Conservation (phyloP, 129 eudicot species). For the Flaveria linearis region DNA sequence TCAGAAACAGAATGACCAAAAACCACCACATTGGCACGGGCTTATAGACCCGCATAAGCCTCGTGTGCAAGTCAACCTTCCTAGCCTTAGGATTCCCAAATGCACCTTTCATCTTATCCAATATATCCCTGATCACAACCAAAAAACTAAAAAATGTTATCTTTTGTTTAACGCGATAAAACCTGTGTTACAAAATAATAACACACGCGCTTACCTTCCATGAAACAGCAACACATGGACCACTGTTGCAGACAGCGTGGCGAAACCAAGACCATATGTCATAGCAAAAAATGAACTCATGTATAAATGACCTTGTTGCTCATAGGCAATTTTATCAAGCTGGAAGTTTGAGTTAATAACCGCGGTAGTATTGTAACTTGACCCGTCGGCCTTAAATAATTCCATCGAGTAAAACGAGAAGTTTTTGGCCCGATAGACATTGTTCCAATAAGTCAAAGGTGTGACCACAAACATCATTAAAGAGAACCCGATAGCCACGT, state of each 20-base stretch:
- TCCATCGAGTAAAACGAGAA: conserved; percentile 54
- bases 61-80: conserved; percentile 60
- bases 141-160: neutral
- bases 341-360: conserved; percentile 47
- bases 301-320: conserved; percentile 43
- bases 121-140: conserved; percentile 47
- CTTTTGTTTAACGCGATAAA: neutral
- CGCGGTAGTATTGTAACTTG: conserved; percentile 37
- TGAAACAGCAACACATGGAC: conserved; percentile 54
- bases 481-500: conserved; percentile 50
- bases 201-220: conserved; percentile 43
- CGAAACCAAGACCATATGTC: conserved; percentile 63
- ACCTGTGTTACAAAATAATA: neutral
- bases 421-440: conserved; percentile 47
- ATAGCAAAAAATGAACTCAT: conserved; percentile 55
- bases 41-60: conserved; percentile 59
- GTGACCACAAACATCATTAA: conserved; percentile 53
- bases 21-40: conserved; percentile 86
- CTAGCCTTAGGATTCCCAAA: conserved; percentile 32
- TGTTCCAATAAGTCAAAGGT: conserved; percentile 51
- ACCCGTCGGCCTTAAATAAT: conserved; percentile 50
- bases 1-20: conserved; percentile 35
- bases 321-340: conserved; percentile 47
- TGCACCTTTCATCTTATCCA: conserved; percentile 38
- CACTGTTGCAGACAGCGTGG: conserved; percentile 48